Percentiles rank a stretch among this genome's conserved stretches.
These are phyloP conservation scores for Aspergillus baeticus DNA, from an alignment of 495 filamentous ascomycete genomes.

Conservation along the genomic window DNA sequence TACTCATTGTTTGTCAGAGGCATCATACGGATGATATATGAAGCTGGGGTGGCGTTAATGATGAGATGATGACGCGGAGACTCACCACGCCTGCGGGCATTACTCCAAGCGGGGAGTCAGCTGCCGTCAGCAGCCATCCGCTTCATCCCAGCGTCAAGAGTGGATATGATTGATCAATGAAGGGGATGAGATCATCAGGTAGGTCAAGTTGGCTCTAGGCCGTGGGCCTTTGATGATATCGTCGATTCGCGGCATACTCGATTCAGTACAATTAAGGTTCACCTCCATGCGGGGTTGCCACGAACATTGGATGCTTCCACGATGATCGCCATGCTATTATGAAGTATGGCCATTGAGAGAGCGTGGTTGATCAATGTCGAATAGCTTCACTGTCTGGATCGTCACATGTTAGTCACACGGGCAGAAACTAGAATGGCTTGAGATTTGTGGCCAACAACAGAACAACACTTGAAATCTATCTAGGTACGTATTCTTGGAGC, in stretches of 20 bases:
- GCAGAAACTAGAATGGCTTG: too few species aligned
- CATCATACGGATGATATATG: not conserved
- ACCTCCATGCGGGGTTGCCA: not conserved
- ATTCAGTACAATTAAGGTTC: not conserved
- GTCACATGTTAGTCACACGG: too few species aligned
- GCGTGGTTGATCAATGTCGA: too few species aligned
- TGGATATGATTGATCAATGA: not conserved
- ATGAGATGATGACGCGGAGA: slow-evolving; percentile 18
- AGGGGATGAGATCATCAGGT: not conserved
- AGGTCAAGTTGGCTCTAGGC: not conserved
- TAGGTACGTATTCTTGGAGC: too few species aligned
- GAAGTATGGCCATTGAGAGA: too few species aligned
- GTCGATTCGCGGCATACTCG: not conserved
- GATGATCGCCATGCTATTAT: too few species aligned
- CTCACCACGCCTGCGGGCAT: not conserved
- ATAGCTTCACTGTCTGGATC: too few species aligned
- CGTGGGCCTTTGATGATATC: not conserved
- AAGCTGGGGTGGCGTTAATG: slow-evolving; percentile 4
- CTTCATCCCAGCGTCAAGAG: not conserved
- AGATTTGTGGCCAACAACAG: too few species aligned
- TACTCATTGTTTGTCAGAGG: not conserved
- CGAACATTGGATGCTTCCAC: too few species aligned
- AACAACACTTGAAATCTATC: too few species aligned
- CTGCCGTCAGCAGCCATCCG: not conserved
- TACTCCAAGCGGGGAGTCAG: not conserved